Evolutionary conservation across 495 filamentous ascomycete species (phyloP), one percentile per base, ranked within the genome.

Genomic region (Penicillium cinerascens): DNA sequence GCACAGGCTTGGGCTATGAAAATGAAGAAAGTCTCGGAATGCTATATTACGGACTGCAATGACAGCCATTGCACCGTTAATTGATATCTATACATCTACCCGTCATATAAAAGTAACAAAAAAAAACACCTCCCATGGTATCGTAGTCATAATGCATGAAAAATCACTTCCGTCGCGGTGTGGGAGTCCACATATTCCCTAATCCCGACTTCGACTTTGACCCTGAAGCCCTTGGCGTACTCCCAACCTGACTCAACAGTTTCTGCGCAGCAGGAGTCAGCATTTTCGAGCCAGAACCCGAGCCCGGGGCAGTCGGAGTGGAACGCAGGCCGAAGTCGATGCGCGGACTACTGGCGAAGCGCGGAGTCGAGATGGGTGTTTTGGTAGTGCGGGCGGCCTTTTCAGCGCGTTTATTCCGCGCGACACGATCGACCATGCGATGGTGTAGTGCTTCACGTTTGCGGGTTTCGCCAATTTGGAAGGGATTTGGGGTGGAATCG

Each of bases 401-500:
- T 61, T 69, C 70, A 68, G 80, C 61, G 73, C 88, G 78, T 62
- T 89, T 92, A 11, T 78, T 83, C 66, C 86, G 85, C 1, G 85
- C 84, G 0, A 88, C 87, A 43, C 82, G 81, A 50, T 97, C 93
- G 5, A 98, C 95, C 84, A 98, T 91, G 16, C 86, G 83, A 63
- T 92, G 83, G 69, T 95, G 93, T 11, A 97, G 74, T 47, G 82
- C 82, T 69, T 98, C 93, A 11, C 95, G 77, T 63, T 80, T 84
- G 51, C 89, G 83, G 33, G 85, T 82, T 58, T 91, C 83, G 29
- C 80, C 72, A 42, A 98, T 84, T 38, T 85, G 81, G 65, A 98
- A 98, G 2, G 92, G 92, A 49, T 92, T 91, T 0, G 83, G 82
- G 0, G 82, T 82, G 10, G 77, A 64, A 49, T 90, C 84, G 18